Base-by-base conservation (phyloP, 1,139 yeast genomes). In the Saccharomyces hybrid region DNA sequence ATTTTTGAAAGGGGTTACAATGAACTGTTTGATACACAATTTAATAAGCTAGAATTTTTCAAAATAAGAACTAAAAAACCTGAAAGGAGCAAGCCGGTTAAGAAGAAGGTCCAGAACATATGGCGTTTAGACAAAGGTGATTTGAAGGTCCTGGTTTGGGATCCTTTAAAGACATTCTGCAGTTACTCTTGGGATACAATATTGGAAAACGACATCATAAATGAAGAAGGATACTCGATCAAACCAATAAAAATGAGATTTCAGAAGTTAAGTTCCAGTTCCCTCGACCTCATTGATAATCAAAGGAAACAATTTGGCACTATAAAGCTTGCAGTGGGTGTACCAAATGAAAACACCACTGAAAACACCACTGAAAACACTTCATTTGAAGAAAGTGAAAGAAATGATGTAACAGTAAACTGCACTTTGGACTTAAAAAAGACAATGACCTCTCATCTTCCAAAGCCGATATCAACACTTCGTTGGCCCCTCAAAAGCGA, bases 401-500 rank as follows among this genome's bases (percentile, higher is more conserved):
- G 16, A 38, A 27, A 41, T 9, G 46, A 38, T 9, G 11, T 7
- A 27, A 44, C 41, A 2, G 19, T n/a, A 4, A 14, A 12, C 7
- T 9, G 11, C 14, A 49, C 32, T 8, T n/a, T 9, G 1, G 16
- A 26, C 21, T 16, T 19, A 9, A 7, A 16, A 8, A 12, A 3
- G n/a, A 38, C 19, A 8, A 38, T 19, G 2, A 12, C 12, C 6
- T 16, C 5, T 38, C 26, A 16, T 38, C 44, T 11, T 28, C 31
- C 5, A 11, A 16, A 19, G 24, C 2, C 24, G 26, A 38, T 38
- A 19, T 32, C 29, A 56, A 58, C 48, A 53, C 60, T 3, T 61
- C 67, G 4, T 29, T 59, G 21, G 5, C 57, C 1, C 60, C 65
- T 11, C 61, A 59, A 16, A 62, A 60, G 28, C 55, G 66, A 44